These are phyloP conservation scores for Backusella tuberculispora DNA, from an alignment of 192 early-diverging fungal species.

Conservation along the genomic window DNA sequence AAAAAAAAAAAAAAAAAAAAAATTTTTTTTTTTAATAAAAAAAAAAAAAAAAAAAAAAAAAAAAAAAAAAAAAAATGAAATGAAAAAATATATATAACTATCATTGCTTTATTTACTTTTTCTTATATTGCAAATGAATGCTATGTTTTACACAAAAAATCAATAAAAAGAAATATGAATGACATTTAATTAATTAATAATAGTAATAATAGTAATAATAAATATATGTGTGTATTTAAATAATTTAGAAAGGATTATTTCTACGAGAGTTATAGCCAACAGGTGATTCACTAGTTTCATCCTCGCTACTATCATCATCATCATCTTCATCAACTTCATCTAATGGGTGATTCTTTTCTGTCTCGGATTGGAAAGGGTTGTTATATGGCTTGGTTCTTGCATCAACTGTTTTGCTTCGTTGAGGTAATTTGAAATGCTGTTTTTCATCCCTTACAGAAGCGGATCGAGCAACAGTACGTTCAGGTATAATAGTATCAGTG, in stretches of 20 bases:
- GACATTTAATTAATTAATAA: not conserved
- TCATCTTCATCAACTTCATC: not conserved
- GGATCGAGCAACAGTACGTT: not conserved
- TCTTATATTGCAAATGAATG: not conserved
- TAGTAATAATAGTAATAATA: not conserved
- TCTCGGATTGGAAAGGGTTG: not conserved
- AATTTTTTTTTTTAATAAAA: too few species aligned
- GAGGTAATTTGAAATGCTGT: not conserved
- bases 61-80: not conserved
- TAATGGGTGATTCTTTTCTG: not conserved
- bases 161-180: not conserved
- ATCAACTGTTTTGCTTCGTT: not conserved
- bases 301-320: not conserved
- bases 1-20: too few species aligned
- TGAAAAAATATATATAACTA: not conserved
- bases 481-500: not conserved
- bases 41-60: not conserved
- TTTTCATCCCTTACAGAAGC: not conserved
- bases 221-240: not conserved
- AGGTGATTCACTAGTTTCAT: not conserved
- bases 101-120: not conserved
- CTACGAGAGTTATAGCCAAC: not conserved
- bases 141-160: slow-evolving; percentile 1
- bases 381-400: not conserved
- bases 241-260: not conserved